Base-by-base conservation (phyloP, 208 protist genomes). In the Trichomonas vaginalis region DNA sequence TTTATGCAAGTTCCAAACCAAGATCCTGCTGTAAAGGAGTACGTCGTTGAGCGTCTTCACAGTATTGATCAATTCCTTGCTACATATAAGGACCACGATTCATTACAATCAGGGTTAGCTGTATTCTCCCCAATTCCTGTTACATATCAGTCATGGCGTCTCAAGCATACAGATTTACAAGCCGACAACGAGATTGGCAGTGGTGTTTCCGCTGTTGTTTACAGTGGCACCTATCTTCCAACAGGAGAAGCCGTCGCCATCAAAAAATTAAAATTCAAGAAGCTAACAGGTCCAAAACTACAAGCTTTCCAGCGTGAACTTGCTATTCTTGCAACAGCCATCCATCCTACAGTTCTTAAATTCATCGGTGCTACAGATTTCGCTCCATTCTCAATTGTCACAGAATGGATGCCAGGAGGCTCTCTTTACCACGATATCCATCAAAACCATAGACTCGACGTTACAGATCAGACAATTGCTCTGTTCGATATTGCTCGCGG, bases 41-140 rank as follows among this genome's bases (percentile, higher is more conserved):
- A n/a, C 35, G 46, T 92, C 8, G 86, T 39, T 2, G 86, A 92
- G 37, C 23, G 86, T 51, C 1, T 92, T 0, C n/a, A 12, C 0
- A 48, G 40, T 42, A 92, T 92, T 51, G 46, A 92, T n/a, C 27
- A 42, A 47, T 92, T 92, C 45, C 42, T 92, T 17, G 46, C 42
- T 17, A 23, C 48, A 35, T 92, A 39, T 47, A n/a, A 92, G 37
- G 27, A 92, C 6, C 14, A 48, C 32, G 45, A 92, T 51, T 83
- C 79, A 70, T 32, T 88, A 15, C 35, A 35, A 23, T 39, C 82
- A 48, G 82, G 82, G 3, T 4, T 88, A 10, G 17, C 14, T n/a
- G 45, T 92, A 39, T 92, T 92, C 39, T 92, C 86, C 23, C 86
- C 86, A 92, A 92, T 92, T 51, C 86, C 86, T 51, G 46, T 92